Base-by-base conservation (phyloP, 2,329 filamentous ascomycete genomes). In the Pseudogymnoascus sp. region DNA sequence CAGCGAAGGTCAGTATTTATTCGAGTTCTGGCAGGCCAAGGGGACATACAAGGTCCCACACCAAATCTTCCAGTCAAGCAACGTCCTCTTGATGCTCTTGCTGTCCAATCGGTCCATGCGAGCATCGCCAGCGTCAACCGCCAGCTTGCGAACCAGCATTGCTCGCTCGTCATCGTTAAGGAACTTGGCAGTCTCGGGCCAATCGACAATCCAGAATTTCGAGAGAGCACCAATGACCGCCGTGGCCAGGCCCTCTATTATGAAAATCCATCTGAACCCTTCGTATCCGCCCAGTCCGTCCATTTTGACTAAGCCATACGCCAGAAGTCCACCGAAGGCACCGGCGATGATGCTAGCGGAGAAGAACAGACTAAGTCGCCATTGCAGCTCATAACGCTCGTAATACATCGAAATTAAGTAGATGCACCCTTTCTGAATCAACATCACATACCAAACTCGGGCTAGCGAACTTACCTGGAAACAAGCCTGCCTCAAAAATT, bases 341-440 rank as follows among this genome's bases (percentile, higher is more conserved):
- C 78, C 76, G 15, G 72, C 76, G 10, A 78, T 66, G 2, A 76
- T 70, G 1, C 74, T 75, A 33, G 74, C 75, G 67, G 71, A 73
- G 67, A 77, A 78, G 66, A 79, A 76, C 58, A 76, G 69, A 61
- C 73, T 76, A 65, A 78, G 74, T 61, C 79, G 77, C 67, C 74
- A 74, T 67, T 81, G 79, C 38, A 79, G 76, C 67, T 82, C 79
- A 65, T 78, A 74, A 27, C 78, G 73, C 62, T 76, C 77, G 69
- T 82, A 82, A 68, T 79, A 82, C 69, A 77, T 77, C 15, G 77
- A 78, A 0, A 77, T 77, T 25, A 80, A 69, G 67, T 79, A 80
- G 31, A 79, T 73, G 63, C 39, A 63, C 8, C 36, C 60, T 41
- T 61, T 60, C 61, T 58, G 29, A 61, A 25, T 62, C 42, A 61